phyloP scores from a whole-genome alignment of 1,284 basidiomycete species.

The Fereydounia khargensis region DNA sequence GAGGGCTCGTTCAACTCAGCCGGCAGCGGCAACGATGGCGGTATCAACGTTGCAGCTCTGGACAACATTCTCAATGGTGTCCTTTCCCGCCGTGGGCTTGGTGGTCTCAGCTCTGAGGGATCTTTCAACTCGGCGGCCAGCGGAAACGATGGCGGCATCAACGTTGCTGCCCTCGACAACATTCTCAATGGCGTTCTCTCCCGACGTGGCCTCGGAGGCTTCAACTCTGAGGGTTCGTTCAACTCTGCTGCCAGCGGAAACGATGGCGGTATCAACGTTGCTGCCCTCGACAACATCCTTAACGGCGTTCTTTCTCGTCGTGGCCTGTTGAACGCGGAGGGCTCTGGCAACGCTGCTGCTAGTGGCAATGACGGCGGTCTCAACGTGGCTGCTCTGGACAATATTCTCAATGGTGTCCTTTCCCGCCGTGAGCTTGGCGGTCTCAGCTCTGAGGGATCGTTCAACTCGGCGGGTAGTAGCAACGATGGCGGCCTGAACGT shows the following conservation, averaged over 20 bases:
- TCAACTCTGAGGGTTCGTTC: not conserved
- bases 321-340: not conserved
- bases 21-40: slow-evolving; percentile 1
- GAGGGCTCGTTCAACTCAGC: not conserved
- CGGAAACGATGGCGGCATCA: not conserved
- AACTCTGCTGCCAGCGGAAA: not conserved
- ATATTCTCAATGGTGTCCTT: not conserved
- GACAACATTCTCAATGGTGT: slow-evolving; percentile 4
- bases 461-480: not conserved
- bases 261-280: slow-evolving; percentile 5
- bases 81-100: not conserved
- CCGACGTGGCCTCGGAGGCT: not conserved
- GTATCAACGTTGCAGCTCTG: slow-evolving; percentile 2
- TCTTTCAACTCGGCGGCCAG: slow-evolving; percentile 2
- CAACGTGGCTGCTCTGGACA: not conserved
- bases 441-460: not conserved
- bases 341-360: not conserved
- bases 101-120: slow-evolving; percentile 1
- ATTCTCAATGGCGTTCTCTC: not conserved
- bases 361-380: not conserved
- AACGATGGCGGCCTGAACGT: not conserved
- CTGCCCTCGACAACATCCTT: slow-evolving; percentile 2
- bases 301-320: slow-evolving; percentile 2
- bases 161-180: not conserved
- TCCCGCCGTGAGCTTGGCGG: not conserved